phyloP scores from a whole-genome alignment of 2,329 filamentous ascomycete species.

The Neopestalotiopsis sp. region DNA sequence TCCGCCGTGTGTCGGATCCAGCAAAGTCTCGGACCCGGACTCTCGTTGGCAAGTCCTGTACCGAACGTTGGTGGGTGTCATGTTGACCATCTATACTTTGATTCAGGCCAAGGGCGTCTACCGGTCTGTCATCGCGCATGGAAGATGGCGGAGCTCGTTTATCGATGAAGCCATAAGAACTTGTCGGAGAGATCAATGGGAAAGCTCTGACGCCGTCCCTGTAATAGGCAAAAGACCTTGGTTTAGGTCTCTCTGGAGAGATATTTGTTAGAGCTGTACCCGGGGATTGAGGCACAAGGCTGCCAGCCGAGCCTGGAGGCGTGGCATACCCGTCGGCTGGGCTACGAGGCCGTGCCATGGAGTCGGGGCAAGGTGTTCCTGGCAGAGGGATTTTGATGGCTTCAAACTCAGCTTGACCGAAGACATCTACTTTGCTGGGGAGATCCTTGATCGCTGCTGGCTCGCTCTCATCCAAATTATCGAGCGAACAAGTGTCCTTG shows the following conservation, averaged over 20 bases:
- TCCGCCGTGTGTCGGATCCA: background rate
- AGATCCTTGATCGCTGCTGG: slow-evolving; percentile 1
- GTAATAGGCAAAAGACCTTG: slow-evolving; percentile 2
- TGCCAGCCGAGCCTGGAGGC: background rate
- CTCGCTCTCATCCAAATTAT: slow-evolving; percentile 35
- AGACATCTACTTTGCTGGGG: slow-evolving; percentile 9
- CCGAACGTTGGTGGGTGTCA: background rate
- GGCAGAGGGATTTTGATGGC: slow-evolving; percentile 1
- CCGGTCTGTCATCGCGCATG: background rate
- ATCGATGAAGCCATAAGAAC: slow-evolving; percentile 7
- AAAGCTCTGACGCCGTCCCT: slow-evolving; percentile 11
- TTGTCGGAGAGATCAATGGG: slow-evolving; percentile 9
- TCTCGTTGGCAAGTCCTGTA: background rate
- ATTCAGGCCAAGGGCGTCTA: background rate
- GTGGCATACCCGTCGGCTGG: background rate
- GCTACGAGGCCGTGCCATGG: background rate
- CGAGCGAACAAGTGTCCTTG: slow-evolving; percentile 56
- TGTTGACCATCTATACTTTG: background rate
- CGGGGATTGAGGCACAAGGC: background rate
- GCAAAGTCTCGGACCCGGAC: background rate
- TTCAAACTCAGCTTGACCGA: slow-evolving; percentile 1
- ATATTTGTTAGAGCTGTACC: background rate
- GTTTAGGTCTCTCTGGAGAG: background rate
- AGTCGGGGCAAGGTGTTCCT: background rate
- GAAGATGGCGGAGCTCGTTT: background rate